These are phyloP conservation scores for Syzygium syzygioides DNA, from an alignment of 441 rosid genomes.

Conservation along the genomic window DNA sequence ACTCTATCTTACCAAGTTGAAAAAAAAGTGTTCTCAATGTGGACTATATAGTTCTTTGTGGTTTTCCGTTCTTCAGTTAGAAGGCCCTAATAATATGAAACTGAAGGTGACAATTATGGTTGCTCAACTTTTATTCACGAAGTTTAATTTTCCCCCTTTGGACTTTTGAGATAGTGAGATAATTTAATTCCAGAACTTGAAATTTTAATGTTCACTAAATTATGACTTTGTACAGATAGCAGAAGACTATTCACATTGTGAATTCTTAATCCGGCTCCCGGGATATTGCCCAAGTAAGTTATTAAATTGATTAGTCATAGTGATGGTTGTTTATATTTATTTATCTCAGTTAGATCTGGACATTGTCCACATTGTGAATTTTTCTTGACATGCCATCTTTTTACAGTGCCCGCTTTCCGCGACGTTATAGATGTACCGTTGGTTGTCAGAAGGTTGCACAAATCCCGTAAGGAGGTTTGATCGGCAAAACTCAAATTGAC, in stretches of 20 bases:
- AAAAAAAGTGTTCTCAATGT: not conserved
- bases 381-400: not conserved
- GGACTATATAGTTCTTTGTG: not conserved
- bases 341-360: not conserved
- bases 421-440: constrained; percentile 96
- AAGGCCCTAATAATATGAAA: not conserved
- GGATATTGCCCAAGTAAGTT: constrained; percentile 98
- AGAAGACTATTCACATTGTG: constrained; percentile 97
- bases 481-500: constrained; percentile 5
- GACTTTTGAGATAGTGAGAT: not conserved
- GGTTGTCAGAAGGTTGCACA: constrained; percentile 96
- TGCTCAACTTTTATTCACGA: not conserved
- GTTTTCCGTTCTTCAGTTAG: not conserved
- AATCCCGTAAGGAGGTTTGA: constrained; percentile 85
- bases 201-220: constrained; percentile 2
- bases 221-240: constrained; percentile 59
- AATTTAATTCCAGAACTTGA: not conserved
- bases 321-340: not conserved
- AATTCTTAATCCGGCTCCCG: constrained; percentile 92
- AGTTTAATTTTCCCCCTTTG: not conserved
- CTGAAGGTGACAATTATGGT: not conserved
- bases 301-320: not conserved
- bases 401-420: constrained; percentile 98
- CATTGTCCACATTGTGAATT: not conserved
- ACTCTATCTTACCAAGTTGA: not conserved